Evolutionary conservation across 164 flowering plant genomes (phyloP), one percentile per base, ranked within the genome.

Genomic region (Annona squamosa): DNA sequence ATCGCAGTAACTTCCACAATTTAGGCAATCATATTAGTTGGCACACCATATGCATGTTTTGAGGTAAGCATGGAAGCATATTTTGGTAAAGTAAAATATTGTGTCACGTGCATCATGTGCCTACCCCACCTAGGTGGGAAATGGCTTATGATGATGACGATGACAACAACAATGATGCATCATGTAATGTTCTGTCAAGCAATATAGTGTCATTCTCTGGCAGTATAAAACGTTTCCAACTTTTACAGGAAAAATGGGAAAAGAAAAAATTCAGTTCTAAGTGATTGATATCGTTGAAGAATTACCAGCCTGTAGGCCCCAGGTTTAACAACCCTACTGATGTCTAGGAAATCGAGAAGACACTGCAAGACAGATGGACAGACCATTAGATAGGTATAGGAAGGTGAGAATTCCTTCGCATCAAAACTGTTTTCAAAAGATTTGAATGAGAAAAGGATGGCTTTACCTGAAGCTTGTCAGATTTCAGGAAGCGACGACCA

Each of bases 281-380:
- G 42, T 16, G 16, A 44, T 13, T 7, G 2, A 64, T 3, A 13
- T 12, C 12, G 42, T 6, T 5, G 48, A 44, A 66, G 65, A 56
- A 73, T 87, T 88, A 94, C 98, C 98, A 96, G 70, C 90, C 93
- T 88, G 81, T 93, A 96, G 44, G 90, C 85, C 71, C 92, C 92
- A 69, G 98, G 95, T 79, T 89, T 93, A 70, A 93, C 88, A 43
- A 7, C 85, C 84, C 92, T 83, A 46, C 91, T 91, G 77, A 91
- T 83, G 80, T 95, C 98, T 57, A 95, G 89, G 88, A 85, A 95
- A 77, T 93, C 92, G 73, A 90, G 93, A 26, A 95, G 89, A 52
- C 75, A 84, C 99, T 93, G 91, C 86, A 87, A 80, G 62, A 47
- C 62, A 80, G 43, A 76, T 67, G 46, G 43, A 19, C 68, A 10